phyloP scores from a whole-genome alignment of 257 asterid species.

The Schizonepeta tenuifolia region DNA sequence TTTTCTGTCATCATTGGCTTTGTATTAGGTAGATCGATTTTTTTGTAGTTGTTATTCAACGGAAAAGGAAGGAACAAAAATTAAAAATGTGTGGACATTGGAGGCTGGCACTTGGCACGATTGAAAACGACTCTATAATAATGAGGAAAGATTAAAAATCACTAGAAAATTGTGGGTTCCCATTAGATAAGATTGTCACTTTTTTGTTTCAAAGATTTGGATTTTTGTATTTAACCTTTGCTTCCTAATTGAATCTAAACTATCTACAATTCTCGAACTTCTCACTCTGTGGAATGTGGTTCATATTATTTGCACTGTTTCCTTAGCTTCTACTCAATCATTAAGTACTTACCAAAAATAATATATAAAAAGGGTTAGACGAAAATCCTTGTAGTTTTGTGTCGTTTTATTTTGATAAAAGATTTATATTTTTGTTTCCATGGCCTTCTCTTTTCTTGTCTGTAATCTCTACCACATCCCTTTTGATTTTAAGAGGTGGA shows the following conservation, averaged over 20 bases:
- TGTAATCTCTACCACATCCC: neutral
- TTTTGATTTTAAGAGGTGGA: slow-evolving; percentile 5
- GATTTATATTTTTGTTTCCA: too few species aligned
- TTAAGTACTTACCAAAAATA: neutral
- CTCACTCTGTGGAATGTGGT: neutral
- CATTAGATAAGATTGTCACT: slow-evolving; percentile 29
- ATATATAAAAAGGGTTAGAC: neutral
- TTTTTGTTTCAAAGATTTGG: slow-evolving; percentile 38
- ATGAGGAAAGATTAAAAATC: slow-evolving; percentile 21
- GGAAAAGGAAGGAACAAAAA: neutral
- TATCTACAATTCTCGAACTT: slow-evolving; percentile 22
- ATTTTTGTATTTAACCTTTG: slow-evolving; percentile 44
- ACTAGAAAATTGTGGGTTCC: slow-evolving; percentile 26
- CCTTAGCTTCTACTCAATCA: slow-evolving; percentile 42
- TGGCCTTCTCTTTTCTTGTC: neutral
- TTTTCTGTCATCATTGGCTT: neutral
- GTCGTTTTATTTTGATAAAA: neutral
- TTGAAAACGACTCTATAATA: slow-evolving; percentile 36
- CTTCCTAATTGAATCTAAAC: slow-evolving; percentile 33
- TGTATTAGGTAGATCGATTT: slow-evolving; percentile 1
- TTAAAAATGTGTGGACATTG: slow-evolving; percentile 5
- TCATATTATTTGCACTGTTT: slow-evolving; percentile 27
- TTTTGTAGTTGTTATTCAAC: neutral
- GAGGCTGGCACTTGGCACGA: slow-evolving; percentile 39
- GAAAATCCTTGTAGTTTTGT: neutral